Evolutionary conservation across 2,329 filamentous ascomycete species (phyloP).

Genomic region (Dothidotthia symphoricarpi): DNA sequence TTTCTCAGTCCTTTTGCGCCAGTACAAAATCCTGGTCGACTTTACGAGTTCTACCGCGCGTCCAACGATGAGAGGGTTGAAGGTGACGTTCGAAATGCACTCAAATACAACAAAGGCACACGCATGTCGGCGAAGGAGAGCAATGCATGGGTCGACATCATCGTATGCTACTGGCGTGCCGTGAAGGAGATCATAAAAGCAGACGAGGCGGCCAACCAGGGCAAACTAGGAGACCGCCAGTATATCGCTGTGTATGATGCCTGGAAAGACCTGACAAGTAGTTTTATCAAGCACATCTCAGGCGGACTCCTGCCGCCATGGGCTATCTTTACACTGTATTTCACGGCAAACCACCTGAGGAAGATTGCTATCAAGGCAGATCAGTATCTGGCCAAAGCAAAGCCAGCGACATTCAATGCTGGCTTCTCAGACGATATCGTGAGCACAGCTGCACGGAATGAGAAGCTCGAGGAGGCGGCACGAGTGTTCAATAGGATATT

Average conservation of each 20-base stretch:
- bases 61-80: slow-evolving; percentile 66
- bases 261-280: slow-evolving; percentile 82
- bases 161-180: slow-evolving; percentile 79
- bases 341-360: slow-evolving; percentile 80
- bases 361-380: slow-evolving; percentile 91
- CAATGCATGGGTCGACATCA: slow-evolving; percentile 84
- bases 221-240: slow-evolving; percentile 51
- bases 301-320: slow-evolving; percentile 76
- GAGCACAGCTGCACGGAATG: slow-evolving; percentile 62
- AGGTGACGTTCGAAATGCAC: slow-evolving; percentile 66
- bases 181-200: slow-evolving; percentile 68
- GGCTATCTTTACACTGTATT: slow-evolving; percentile 89
- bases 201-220: slow-evolving; percentile 54
- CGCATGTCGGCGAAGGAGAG: slow-evolving; percentile 66
- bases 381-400: slow-evolving; percentile 58
- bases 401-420: slow-evolving; percentile 47
- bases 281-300: slow-evolving; percentile 77
- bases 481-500: slow-evolving; percentile 91
- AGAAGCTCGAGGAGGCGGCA: slow-evolving; percentile 86
- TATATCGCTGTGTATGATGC: slow-evolving; percentile 82
- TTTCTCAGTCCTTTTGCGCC: slow-evolving; percentile 72
- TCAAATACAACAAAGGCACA: slow-evolving; percentile 62
- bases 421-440: slow-evolving; percentile 79
- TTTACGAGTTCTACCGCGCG: slow-evolving; percentile 69
- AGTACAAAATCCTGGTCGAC: slow-evolving; percentile 59